Evolutionary conservation across 148 eudicot species (phyloP), one percentile per base, ranked within the genome.

Genomic region (Simmondsia chinensis): DNA sequence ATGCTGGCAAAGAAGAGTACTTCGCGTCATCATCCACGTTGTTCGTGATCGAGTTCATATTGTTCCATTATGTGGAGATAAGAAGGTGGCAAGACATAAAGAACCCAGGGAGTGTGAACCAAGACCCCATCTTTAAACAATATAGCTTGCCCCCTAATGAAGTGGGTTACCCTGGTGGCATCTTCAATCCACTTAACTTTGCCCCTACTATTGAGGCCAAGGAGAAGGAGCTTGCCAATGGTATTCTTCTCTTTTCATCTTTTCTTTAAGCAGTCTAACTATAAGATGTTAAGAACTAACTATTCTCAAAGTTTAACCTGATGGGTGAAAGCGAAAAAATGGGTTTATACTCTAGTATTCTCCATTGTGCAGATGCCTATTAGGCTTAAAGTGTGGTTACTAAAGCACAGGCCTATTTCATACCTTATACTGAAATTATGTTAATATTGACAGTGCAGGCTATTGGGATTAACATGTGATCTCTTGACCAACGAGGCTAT

Each of bases 1-100:
- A 93, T 13, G 96, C 99, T 6, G 99, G 96, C 0, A 93, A 93
- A 21, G 20, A 56, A 9, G 79, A 86, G 70, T 93, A 86, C 83
- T 93, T 93, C 18, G 99, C 99, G 1, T 86, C 96, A 1, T 82
- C 96, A 8, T 86, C 96, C 2, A 93, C 99, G 35, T 71, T 93
- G 2, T 93, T 93, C 35, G 96, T 93, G 63, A 86, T 93, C 22
- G 99, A 93, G 65, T 86, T 93, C 76, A 86, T 93, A 24, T 58
- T 93, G 67, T 86, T 93, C 72, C 96, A 86, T 62, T 93, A 93
- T 40, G 96, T 86, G 1, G 99, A 93, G 76, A 93, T 93, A 57
- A 66, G 99, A 21, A 72, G 99, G 64, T 93, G 96, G 99, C 99
- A 93, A 30, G 96, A 93, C 72, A 91, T 91, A 20, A 91, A 91